phyloP scores from a whole-genome alignment of 257 asterid genomes.

The Scutellaria baicalensis region DNA sequence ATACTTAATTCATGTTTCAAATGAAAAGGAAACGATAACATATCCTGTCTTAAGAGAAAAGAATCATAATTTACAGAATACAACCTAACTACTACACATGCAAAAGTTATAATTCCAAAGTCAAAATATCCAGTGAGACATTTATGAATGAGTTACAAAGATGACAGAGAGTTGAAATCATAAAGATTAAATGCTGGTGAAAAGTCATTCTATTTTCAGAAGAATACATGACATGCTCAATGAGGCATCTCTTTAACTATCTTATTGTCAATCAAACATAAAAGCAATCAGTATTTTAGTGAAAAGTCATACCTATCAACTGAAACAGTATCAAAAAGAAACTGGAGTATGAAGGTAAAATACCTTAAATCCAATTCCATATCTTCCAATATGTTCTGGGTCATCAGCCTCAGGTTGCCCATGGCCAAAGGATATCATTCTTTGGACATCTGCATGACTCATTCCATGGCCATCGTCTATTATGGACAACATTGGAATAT shows the following conservation, averaged over 20 bases:
- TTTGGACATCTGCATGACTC: conserved; percentile 52
- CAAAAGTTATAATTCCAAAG: neutral
- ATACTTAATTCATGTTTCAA: neutral
- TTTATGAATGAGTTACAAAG: neutral
- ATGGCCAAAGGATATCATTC: conserved; percentile 77
- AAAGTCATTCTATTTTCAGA: neutral
- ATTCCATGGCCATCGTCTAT: conserved; percentile 76
- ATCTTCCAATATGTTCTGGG: conserved; percentile 58
- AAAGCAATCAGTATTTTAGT: neutral
- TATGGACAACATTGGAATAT: conserved; percentile 64
- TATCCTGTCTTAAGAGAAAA: neutral
- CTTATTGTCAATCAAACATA: neutral
- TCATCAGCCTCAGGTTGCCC: conserved; percentile 43
- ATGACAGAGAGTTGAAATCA: neutral
- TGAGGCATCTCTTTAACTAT: neutral
- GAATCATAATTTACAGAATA: neutral
- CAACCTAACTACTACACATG: neutral
- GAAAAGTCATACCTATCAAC: neutral
- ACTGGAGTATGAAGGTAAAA: neutral
- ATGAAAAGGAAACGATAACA: neutral
- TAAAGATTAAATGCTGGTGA: neutral
- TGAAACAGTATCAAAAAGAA: neutral
- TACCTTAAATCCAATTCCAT: conserved; percentile 89
- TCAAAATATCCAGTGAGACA: neutral
- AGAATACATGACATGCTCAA: neutral